Base-by-base conservation (phyloP, 2,329 filamentous ascomycete genomes). In the Aureobasidium sp. region DNA sequence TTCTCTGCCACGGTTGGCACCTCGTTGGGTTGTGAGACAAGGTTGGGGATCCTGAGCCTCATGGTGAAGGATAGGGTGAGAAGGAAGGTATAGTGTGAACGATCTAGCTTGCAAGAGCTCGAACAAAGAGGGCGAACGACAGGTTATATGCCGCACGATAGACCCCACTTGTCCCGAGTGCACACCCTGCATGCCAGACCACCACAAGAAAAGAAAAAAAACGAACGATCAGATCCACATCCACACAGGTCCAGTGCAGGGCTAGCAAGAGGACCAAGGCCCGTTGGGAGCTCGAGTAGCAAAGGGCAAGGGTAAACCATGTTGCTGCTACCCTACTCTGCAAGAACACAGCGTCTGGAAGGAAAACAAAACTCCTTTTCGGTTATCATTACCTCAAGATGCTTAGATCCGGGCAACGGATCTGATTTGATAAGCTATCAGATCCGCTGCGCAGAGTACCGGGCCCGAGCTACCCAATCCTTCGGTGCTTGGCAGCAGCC, bases 11-110 rank as follows among this genome's bases (percentile, higher is more conserved):
- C 40, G 15, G 37, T 15, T n/a, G 49, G 54, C 27, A 57, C 46
- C 27, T 54, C 47, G 4, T 45, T 47, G 17, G 37, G 45, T 27
- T 17, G 37, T 31, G 21, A 46, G 25, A 37, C 6, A 8, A 62
- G 35, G 23, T 53, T 40, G 7, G 60, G 60, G 4, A 62, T 42
- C 23, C 60, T 62, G 49, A 62, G 38, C 27, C 55, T 60, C 60
- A 62, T 62, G 21, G 10, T 60, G 47, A 35, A 45, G 43, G 43
- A 46, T 19, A 46, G 25, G 37, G 21, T 17, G 25, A 29, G n/a
- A 33, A 13, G 15, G 15, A 27, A 37, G 25, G 13, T 9, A 13
- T 17, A 25, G 31, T 15, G 25, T 10, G 49, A 47, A 21, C 15
- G 57, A 54, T 17, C 45, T 58, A 57, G 40, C 55, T 57, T 50